Conservation (phyloP, 2,329 filamentous ascomycete genomes). For the Zopfia rhizophila region DNA sequence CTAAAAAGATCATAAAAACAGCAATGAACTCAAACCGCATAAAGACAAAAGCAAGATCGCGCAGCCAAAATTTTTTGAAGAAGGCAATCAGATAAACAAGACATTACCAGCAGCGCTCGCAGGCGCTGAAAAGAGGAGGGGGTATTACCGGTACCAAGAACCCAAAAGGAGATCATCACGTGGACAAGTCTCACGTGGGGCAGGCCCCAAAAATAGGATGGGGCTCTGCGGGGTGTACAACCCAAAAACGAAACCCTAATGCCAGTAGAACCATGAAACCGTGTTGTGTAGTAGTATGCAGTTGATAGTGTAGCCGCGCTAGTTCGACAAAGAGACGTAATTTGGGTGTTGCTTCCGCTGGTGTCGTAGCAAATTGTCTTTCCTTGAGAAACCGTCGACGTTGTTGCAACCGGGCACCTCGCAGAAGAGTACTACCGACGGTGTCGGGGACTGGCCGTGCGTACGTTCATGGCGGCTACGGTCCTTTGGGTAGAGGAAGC, state of each 20-base stretch:
- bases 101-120: constrained; percentile 12
- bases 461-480: constrained; percentile 40
- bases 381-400: constrained; percentile 44
- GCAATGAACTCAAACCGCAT: too few species aligned
- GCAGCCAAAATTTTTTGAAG: too few species aligned
- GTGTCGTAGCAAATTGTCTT: constrained; percentile 48
- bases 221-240: background rate
- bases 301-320: background rate
- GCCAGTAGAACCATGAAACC: constrained; percentile 1
- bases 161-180: constrained; percentile 19
- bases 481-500: constrained; percentile 50
- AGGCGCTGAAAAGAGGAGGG: constrained; percentile 14
- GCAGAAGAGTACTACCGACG: constrained; percentile 32
- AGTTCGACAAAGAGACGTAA: constrained; percentile 9
- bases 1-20: too few species aligned
- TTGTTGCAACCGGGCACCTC: constrained; percentile 37
- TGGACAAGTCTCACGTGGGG: constrained; percentile 21
- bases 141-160: constrained; percentile 3
- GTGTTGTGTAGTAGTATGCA: constrained; percentile 13
- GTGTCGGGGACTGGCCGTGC: constrained; percentile 32
- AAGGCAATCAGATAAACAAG: too few species aligned
- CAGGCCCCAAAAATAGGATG: constrained; percentile 13
- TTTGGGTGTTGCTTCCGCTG: constrained; percentile 40
- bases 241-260: constrained; percentile 15
- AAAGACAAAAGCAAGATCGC: too few species aligned